Percentiles rank a stretch among this genome's conserved stretches.
These are phyloP conservation scores for Clarireedia monteithiana DNA, from an alignment of 2,329 filamentous ascomycete genomes.

Conservation along the genomic window DNA sequence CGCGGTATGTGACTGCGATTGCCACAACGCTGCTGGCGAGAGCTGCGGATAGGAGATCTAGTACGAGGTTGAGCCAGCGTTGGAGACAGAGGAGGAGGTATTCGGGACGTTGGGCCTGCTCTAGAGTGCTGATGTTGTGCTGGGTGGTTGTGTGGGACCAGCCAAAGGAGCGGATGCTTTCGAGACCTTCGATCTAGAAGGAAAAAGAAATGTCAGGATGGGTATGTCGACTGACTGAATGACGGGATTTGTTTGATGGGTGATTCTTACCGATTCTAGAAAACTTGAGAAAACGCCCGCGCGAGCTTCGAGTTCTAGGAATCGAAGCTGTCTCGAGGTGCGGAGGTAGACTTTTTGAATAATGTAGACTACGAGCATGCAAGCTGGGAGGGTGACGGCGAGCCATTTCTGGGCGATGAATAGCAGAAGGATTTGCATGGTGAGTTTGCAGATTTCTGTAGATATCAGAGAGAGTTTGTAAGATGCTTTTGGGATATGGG, in stretches of 20 bases:
- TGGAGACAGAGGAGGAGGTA: slow-evolving; percentile 50
- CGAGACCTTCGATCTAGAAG: slow-evolving; percentile 38
- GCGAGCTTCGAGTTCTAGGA: slow-evolving; percentile 55
- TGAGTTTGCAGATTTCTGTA: slow-evolving; percentile 19
- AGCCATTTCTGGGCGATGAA: slow-evolving; percentile 38
- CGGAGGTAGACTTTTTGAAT: slow-evolving; percentile 52
- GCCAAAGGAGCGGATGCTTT: slow-evolving; percentile 48
- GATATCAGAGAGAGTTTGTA: neutral
- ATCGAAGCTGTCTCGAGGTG: slow-evolving; percentile 51
- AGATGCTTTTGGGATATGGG: neutral
- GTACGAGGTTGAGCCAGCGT: slow-evolving; percentile 44
- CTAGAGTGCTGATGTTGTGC: slow-evolving; percentile 39
- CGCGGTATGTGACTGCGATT: slow-evolving; percentile 13
- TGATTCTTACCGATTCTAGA: slow-evolving; percentile 30
- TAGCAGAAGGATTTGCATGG: slow-evolving; percentile 42
- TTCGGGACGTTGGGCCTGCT: slow-evolving; percentile 46
- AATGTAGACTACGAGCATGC: slow-evolving; percentile 39
- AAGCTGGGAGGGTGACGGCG: slow-evolving; percentile 36
- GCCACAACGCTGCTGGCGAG: slow-evolving; percentile 14
- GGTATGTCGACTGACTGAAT: too few relatives aligned
- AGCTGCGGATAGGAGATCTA: slow-evolving; percentile 26
- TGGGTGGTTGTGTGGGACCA: slow-evolving; percentile 40
- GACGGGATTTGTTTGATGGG: too few relatives aligned
- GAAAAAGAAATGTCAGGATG: too few relatives aligned
- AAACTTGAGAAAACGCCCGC: slow-evolving; percentile 39